Evolutionary conservation across 192 early-diverging fungal species (phyloP).

Genomic region (Rhizophagus clarus): DNA sequence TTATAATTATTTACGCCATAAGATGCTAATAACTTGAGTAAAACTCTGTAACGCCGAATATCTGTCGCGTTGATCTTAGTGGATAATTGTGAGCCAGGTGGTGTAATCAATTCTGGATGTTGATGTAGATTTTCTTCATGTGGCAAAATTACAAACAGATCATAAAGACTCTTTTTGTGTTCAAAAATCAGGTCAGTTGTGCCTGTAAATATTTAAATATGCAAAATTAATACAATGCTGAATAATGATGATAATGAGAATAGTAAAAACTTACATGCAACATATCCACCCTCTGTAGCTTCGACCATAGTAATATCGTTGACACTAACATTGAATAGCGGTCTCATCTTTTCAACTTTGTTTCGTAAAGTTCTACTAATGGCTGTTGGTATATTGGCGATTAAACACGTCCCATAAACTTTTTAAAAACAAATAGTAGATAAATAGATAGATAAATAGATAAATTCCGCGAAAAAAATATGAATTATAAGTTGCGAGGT

Average conservation of each 20-base stretch:
- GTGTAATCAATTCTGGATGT: constrained; percentile 10
- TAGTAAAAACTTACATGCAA: constrained; percentile 52
- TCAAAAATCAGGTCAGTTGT: constrained; percentile 55
- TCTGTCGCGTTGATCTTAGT: constrained; percentile 37
- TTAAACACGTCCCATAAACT: constrained; percentile 53
- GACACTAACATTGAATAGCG: constrained; percentile 52
- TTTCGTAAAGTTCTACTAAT: constrained; percentile 12
- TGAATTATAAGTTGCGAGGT: background rate
- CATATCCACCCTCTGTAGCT: constrained; percentile 40
- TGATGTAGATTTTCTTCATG: background rate
- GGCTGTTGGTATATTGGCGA: constrained; percentile 43
- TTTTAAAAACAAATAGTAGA: background rate
- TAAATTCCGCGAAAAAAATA: background rate
- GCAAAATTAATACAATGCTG: background rate
- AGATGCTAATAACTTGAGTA: constrained; percentile 40
- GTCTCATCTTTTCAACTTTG: constrained; percentile 34
- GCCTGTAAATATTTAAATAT: constrained; percentile 35
- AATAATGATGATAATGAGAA: background rate
- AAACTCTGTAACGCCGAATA: constrained; percentile 44
- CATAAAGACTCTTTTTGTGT: constrained; percentile 49
- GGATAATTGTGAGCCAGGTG: constrained; percentile 30
- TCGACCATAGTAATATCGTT: constrained; percentile 49
- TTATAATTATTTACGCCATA: constrained; percentile 12
- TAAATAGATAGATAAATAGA: background rate
- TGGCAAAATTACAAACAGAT: constrained; percentile 48